These are phyloP conservation scores for Mimosa pudica DNA, from an alignment of 306 rosid genomes.

Conservation along the genomic window DNA sequence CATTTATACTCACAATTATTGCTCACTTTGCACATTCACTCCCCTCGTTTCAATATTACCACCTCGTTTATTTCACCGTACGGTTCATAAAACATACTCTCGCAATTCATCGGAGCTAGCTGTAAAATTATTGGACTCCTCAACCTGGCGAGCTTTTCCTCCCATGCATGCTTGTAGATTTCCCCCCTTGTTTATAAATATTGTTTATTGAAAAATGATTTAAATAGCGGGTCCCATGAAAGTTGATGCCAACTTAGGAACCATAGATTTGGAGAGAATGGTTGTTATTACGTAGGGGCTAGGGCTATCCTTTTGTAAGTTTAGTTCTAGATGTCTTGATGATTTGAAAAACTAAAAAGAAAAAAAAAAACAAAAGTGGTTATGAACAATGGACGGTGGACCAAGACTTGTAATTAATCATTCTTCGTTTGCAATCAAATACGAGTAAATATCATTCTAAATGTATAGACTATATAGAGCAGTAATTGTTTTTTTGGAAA, in stretches of 20 bases:
- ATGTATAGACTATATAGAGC: too few relatives aligned
- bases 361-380: not conserved
- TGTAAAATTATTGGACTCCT: not conserved
- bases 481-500: too few relatives aligned
- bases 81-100: not conserved
- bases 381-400: not conserved
- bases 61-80: not conserved
- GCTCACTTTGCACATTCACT: slow-evolving; percentile 15
- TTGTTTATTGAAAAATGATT: not conserved
- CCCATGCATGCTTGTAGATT: too few relatives aligned
- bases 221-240: too few relatives aligned
- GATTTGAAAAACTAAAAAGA: not conserved
- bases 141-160: not conserved
- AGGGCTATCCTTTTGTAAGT: not conserved
- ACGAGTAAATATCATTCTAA: too few relatives aligned
- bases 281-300: not conserved
- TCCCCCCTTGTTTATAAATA: not conserved
- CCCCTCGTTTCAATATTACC: not conserved
- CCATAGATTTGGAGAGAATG: not conserved
- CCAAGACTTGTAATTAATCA: too few relatives aligned
- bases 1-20: slow-evolving; percentile 24
- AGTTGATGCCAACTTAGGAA: not conserved
- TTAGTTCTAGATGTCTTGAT: not conserved
- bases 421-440: too few relatives aligned
- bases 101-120: not conserved